Conservation (phyloP, 2,329 filamentous ascomycete species). For the Drechslerella dactyloides region DNA sequence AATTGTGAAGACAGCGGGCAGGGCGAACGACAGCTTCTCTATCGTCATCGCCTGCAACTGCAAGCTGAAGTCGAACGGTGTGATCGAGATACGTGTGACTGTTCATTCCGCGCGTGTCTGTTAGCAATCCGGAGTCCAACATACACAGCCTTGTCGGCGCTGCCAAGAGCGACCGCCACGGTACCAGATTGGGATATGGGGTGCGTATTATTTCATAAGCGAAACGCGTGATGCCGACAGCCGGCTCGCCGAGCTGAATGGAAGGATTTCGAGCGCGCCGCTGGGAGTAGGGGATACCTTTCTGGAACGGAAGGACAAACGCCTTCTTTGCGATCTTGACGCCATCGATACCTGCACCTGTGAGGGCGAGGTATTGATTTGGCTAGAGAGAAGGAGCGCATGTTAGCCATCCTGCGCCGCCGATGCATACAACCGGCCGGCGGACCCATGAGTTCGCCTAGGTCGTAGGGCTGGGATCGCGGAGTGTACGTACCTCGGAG, state of each 20-base stretch:
- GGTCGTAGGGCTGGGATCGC: too few species aligned
- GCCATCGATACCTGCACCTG: conserved; percentile 75
- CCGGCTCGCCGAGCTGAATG: too few species aligned
- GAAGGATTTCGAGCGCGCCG: neutral
- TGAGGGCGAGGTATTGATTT: conserved; percentile 86
- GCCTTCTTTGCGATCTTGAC: conserved; percentile 80
- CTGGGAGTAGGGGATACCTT: conserved; percentile 56
- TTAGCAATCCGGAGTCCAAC: conserved; percentile 50
- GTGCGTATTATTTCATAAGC: too few species aligned
- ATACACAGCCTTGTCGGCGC: neutral
- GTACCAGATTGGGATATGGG: neutral
- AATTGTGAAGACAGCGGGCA: conserved; percentile 59
- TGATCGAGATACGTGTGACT: conserved; percentile 64
- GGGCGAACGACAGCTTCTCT: conserved; percentile 70
- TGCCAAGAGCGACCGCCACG: neutral
- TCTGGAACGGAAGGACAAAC: conserved; percentile 74
- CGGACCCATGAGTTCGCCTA: conserved; percentile 7
- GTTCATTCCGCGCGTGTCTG: conserved; percentile 13
- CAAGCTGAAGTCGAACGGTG: conserved; percentile 82
- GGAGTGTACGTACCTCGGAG: conserved; percentile 48
- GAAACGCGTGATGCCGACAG: too few species aligned
- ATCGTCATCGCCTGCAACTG: conserved; percentile 85
- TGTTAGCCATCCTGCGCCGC: conserved; percentile 11
- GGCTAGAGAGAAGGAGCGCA: conserved; percentile 58
- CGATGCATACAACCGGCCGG: neutral